Evolutionary conservation across 2,329 filamentous ascomycete genomes (phyloP), one percentile per base, ranked within the genome.

Genomic region (Ceratocystis alfenasii): DNA sequence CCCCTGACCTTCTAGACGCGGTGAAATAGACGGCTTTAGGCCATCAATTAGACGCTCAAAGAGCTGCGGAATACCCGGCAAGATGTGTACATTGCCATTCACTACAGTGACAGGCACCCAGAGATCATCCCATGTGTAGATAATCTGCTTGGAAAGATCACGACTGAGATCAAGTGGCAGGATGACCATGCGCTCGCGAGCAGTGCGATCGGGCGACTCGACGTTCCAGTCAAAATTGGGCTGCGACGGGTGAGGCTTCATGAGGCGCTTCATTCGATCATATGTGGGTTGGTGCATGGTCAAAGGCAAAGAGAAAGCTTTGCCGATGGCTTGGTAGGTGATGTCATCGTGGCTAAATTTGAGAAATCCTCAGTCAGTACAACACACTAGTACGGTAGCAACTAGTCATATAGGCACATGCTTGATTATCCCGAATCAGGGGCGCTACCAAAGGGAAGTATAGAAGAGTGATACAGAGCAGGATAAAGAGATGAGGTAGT

Each of bases 61-160:
- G 1, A 97, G 78, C 64, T 85, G 81, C 0, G 94, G 94, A 17
- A 97, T 88, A 0, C 94, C 94, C 0, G 94, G 94, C 1, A 97
- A 79, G 68, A 97, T 94, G 75, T 97, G 90, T 3, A 97, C 78
- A 72, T 99, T 99, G 63, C 89, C 89, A 72, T 96, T 96, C 17
- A 96, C 90, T 3, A 95, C 86, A 20, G 84, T 82, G 62, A 97
- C 83, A 0, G 94, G 94, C 48, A 97, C 92, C 94, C 94, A 97
- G 25, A 95, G 78, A 64, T 91, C 86, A 1, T 95, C 87, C 8
- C 81, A 80, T 1, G 89, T 84, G 73, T 95, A 96, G 30, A 96
- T 71, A 20, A 87, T 86, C 73, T 96, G 91, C 55, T 88, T 82
- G 61, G 83, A 80, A 25, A 86, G 75, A 5, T 87, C 79, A 20